phyloP scores from a whole-genome alignment of 805 yeast genomes.

The Candida hungchunana region DNA sequence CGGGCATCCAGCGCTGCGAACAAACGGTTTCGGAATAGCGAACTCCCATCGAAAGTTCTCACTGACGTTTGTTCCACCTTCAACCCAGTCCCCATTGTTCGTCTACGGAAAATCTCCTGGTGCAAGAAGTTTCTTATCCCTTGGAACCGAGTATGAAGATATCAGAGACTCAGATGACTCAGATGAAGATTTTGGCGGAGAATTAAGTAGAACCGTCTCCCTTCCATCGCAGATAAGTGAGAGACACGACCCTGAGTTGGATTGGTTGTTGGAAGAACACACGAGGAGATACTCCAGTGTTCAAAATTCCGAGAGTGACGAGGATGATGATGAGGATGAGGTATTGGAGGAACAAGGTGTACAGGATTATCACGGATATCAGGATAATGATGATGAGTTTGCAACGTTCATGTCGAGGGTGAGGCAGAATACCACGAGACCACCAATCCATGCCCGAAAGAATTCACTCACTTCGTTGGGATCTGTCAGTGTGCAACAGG shows the following conservation, averaged over 20 bases:
- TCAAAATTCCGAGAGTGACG: slow-evolving; percentile 14
- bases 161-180: slow-evolving; percentile 28
- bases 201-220: slow-evolving; percentile 37
- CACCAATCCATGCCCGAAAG: slow-evolving; percentile 9
- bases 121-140: slow-evolving; percentile 35
- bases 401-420: slow-evolving; percentile 21
- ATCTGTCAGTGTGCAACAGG: slow-evolving; percentile 18
- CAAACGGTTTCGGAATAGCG: slow-evolving; percentile 40
- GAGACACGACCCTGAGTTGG: slow-evolving; percentile 31
- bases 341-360: too few species aligned
- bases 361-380: slow-evolving; percentile 23
- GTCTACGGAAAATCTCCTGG: slow-evolving; percentile 29
- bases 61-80: slow-evolving; percentile 34
- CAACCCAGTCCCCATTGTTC: slow-evolving; percentile 38
- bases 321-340: slow-evolving; percentile 19
- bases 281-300: slow-evolving; percentile 34
- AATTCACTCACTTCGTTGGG: slow-evolving; percentile 23
- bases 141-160: slow-evolving; percentile 34
- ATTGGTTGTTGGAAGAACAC: slow-evolving; percentile 38
- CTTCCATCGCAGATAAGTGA: slow-evolving; percentile 34
- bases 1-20: slow-evolving; percentile 33
- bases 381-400: slow-evolving; percentile 20
- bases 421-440: slow-evolving; percentile 14
- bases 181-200: slow-evolving; percentile 29
- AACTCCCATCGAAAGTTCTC: slow-evolving; percentile 37